These are phyloP conservation scores for Thermomyces lanuginosus DNA, from an alignment of 2,329 filamentous ascomycete species.

Conservation along the genomic window DNA sequence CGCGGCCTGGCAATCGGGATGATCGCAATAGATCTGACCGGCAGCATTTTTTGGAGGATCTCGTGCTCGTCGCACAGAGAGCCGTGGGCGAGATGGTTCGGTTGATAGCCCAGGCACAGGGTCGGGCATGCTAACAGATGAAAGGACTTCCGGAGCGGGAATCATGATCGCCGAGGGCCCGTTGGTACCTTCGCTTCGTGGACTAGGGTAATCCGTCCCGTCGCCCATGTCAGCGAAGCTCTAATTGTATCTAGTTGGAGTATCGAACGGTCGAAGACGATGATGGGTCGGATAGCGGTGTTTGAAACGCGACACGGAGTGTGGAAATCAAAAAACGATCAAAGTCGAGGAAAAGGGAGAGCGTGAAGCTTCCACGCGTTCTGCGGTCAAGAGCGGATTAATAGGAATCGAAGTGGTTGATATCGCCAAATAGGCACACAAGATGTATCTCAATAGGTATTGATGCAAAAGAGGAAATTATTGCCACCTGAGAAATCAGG, in stretches of 20 bases:
- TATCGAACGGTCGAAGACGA: conserved; percentile 12
- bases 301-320: too few species aligned
- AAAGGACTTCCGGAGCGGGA: conserved; percentile 18
- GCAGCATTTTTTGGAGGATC: conserved; percentile 47
- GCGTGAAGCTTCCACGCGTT: conserved; percentile 1
- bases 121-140: conserved; percentile 22
- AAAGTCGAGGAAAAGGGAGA: conserved; percentile 3
- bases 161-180: conserved; percentile 20
- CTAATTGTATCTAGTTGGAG: conserved; percentile 16
- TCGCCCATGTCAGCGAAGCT: conserved; percentile 25
- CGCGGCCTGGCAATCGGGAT: conserved; percentile 50
- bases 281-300: too few species aligned
- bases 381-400: conserved; percentile 1
- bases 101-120: conserved; percentile 7
- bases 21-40: conserved; percentile 63
- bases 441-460: not conserved
- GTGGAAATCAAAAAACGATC: conserved; percentile 4
- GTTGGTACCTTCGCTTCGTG: conserved; percentile 26
- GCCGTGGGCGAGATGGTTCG: conserved; percentile 22
- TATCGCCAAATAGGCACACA: not conserved
- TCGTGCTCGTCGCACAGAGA: conserved; percentile 27
- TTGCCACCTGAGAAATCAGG: conserved; percentile 8
- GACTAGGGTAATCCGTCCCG: conserved; percentile 28
- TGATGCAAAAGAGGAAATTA: conserved; percentile 4
- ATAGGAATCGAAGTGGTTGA: conserved; percentile 1